Evolutionary conservation across 495 filamentous ascomycete genomes (phyloP).

Genomic region (Corynascus novoguineensis): DNA sequence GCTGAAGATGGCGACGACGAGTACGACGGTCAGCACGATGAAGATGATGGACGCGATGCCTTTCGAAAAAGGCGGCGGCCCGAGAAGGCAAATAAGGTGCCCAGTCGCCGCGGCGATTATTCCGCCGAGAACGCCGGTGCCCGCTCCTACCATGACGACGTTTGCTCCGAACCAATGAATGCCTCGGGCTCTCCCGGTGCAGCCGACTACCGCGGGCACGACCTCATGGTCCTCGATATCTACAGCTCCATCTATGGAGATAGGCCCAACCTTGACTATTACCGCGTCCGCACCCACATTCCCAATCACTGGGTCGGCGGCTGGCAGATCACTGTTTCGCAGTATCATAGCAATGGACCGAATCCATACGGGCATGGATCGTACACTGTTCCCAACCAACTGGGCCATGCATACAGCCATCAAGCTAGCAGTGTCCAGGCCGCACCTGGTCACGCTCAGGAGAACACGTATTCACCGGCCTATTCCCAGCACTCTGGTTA

Average conservation of each 20-base stretch:
- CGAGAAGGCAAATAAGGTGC: not conserved
- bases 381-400: not conserved
- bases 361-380: not conserved
- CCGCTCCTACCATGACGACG: not conserved
- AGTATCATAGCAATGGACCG: not conserved
- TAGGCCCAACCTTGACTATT: not conserved
- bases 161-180: not conserved
- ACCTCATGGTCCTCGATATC: not conserved
- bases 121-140: not conserved
- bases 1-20: not conserved
- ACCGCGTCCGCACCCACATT: not conserved
- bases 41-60: not conserved
- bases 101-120: not conserved
- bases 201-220: not conserved
- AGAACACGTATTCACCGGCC: not conserved
- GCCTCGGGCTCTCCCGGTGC: not conserved
- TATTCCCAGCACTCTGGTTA: conserved; percentile 2
- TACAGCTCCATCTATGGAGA: not conserved
- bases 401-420: not conserved
- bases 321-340: not conserved
- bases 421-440: not conserved
- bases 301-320: conserved; percentile 1
- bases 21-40: not conserved
- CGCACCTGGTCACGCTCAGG: not conserved
- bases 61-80: not conserved